phyloP scores from a whole-genome alignment of 306 rosid genomes.

The Dalbergia cultrata region DNA sequence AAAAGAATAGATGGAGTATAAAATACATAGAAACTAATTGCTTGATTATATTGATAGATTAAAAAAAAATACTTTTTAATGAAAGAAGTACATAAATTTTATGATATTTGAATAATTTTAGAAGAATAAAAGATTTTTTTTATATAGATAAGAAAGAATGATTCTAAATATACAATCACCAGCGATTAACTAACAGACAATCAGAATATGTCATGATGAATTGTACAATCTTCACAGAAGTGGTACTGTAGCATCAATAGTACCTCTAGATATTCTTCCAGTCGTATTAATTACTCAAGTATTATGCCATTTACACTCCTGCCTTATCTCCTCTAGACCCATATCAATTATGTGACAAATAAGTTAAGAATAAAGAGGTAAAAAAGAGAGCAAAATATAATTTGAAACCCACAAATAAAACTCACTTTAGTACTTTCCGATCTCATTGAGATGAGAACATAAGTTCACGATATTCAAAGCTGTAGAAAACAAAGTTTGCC shows the following conservation, averaged over 20 bases:
- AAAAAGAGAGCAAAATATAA: neutral
- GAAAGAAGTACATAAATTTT: no score
- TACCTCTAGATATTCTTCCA: slow-evolving; percentile 1
- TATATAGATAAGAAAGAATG: no score
- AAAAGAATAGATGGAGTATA: no score
- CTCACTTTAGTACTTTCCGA: neutral
- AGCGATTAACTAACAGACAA: neutral
- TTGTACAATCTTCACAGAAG: slow-evolving; percentile 22
- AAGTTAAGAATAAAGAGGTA: no score
- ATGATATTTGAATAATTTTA: no score
- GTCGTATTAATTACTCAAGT: slow-evolving; percentile 10
- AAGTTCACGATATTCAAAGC: slow-evolving; percentile 15
- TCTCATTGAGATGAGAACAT: neutral
- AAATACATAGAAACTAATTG: no score
- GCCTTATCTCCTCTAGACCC: neutral
- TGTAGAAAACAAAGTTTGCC: neutral
- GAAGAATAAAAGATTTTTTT: no score
- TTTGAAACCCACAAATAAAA: neutral
- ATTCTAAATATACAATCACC: no score
- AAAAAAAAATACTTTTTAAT: no score
- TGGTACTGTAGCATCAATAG: slow-evolving; percentile 21
- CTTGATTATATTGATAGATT: no score
- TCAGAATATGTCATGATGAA: neutral
- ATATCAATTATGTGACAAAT: neutral
- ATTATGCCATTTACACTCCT: neutral